phyloP scores from a whole-genome alignment of 345 rosid genomes.

The Punica granatum region DNA sequence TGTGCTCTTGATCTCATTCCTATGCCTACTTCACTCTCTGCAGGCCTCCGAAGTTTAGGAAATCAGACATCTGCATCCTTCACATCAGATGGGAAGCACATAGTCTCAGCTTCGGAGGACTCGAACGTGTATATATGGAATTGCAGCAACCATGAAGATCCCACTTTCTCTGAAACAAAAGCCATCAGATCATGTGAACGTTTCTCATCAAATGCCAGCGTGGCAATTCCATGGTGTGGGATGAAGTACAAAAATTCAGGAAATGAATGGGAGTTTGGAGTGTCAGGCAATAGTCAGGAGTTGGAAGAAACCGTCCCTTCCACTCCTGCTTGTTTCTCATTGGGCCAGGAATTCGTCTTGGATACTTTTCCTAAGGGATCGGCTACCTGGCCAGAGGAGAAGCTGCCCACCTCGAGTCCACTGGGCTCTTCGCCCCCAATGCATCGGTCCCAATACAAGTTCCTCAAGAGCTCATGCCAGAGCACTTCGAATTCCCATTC shows the following conservation, averaged over 20 bases:
- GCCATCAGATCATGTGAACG: constrained; percentile 59
- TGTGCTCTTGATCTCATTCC: not conserved
- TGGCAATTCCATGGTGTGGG: constrained; percentile 85
- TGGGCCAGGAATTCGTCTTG: constrained; percentile 47
- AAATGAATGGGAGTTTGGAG: constrained; percentile 18
- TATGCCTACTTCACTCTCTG: not conserved
- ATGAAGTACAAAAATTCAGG: constrained; percentile 21
- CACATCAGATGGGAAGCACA: constrained; percentile 72
- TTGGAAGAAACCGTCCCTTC: constrained; percentile 30
- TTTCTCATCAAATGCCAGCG: constrained; percentile 63
- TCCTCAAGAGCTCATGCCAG: constrained; percentile 63
- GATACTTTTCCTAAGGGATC: constrained; percentile 78
- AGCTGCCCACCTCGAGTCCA: constrained; percentile 47
- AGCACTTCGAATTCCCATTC: constrained; percentile 57
- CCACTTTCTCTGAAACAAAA: constrained; percentile 25
- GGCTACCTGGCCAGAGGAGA: constrained; percentile 97
- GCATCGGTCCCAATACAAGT: constrained; percentile 55
- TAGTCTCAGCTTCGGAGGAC: constrained; percentile 76
- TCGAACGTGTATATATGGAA: constrained; percentile 79
- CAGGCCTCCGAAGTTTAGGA: constrained; percentile 50
- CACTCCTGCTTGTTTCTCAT: constrained; percentile 42
- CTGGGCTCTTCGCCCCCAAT: constrained; percentile 30
- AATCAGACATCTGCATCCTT: constrained; percentile 61
- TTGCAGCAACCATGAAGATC: constrained; percentile 26
- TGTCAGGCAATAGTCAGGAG: constrained; percentile 6